Base-by-base conservation (phyloP, 495 filamentous ascomycete species). In the Trichoderma orchidacearum region DNA sequence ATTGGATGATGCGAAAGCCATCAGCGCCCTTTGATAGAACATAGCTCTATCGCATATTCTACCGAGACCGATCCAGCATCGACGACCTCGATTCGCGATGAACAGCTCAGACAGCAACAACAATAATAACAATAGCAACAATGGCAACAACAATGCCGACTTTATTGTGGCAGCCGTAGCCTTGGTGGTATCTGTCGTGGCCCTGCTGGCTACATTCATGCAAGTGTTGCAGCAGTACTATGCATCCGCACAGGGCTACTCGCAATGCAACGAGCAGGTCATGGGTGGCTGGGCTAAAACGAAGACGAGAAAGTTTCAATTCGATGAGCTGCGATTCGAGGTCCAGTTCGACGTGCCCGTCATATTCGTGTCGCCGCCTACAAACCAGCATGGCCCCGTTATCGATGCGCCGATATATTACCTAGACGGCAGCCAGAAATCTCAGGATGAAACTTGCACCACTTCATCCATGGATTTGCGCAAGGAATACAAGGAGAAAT, bases 271-370 rank as follows among this genome's bases (percentile, higher is more conserved):
- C 36, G 64, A 69, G 32, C 63, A 62, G 30, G 75, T 77, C 17
- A 75, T 73, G 64, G 75, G 75, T 3, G 60, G 61, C 8, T 79
- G 74, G 76, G 64, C 68, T 18, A 58, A 61, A 23, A 67, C 60
- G 13, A 74, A 72, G 23, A 69, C 68, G 18, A 65, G 76, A 18
- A 69, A 61, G 23, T 71, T 76, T 45, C 64, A 66, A 3, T 56
- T 56, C 27, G 53, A 54, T 13, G 75, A 79, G 63, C 65, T 79
- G 8, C 68, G 76, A 13, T 74, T 77, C 54, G 75, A 79, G 55
- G 74, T 77, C 23, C 65, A 68, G 17, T 78, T 75, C 62, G 68
- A 77, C 54, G 66, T 73, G 0, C 76, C 76, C 25, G 70, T 77
- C 30, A 70, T 79, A 31, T 76, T 79, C 35, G 68, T 75, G 17